Percentiles rank a stretch among this genome's conserved stretches.
Conservation (phyloP, 495 filamentous ascomycete species). For the Hapsidospora chrysogenum region DNA sequence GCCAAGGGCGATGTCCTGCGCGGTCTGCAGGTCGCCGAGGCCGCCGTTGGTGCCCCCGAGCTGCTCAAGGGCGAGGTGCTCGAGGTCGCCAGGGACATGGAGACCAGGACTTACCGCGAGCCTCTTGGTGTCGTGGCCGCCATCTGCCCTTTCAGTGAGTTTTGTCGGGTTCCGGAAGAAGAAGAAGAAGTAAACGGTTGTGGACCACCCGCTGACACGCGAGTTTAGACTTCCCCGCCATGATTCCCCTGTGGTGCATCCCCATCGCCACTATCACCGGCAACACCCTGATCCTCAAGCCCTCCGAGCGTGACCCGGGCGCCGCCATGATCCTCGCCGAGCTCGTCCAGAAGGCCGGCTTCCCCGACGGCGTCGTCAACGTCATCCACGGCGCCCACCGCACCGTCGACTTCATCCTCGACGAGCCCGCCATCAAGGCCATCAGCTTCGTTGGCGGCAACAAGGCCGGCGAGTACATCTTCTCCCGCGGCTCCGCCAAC, state of each 20-base stretch:
- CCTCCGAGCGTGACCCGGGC: slow-evolving; percentile 94
- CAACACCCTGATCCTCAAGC: slow-evolving; percentile 90
- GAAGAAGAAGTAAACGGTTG: slow-evolving; percentile 6
- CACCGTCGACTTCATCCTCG: slow-evolving; percentile 94
- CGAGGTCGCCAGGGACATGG: slow-evolving; percentile 98
- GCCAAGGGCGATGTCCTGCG: slow-evolving; percentile 89
- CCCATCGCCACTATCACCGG: slow-evolving; percentile 88
- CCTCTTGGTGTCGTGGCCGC: slow-evolving; percentile 89
- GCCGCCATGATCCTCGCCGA: slow-evolving; percentile 97
- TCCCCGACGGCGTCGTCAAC: slow-evolving; percentile 88
- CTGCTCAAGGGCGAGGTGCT: slow-evolving; percentile 88
- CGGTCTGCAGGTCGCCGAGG: slow-evolving; percentile 93
- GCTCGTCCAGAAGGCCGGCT: slow-evolving; percentile 76
- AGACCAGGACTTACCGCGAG: slow-evolving; percentile 84
- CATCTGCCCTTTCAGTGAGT: slow-evolving; percentile 96
- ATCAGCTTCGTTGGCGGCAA: slow-evolving; percentile 95
- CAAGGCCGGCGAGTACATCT: slow-evolving; percentile 96
- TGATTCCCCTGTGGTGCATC: slow-evolving; percentile 98
- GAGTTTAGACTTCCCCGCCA: slow-evolving; percentile 91
- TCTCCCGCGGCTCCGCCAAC: slow-evolving; percentile 76
- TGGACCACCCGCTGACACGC: background rate
- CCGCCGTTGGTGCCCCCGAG: slow-evolving; percentile 84
- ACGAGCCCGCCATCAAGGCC: slow-evolving; percentile 94
- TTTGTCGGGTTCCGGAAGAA: background rate
- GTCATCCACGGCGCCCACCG: slow-evolving; percentile 80